Conservation (phyloP, 805 yeast species). For the Metschnikowia peoriensis region DNA sequence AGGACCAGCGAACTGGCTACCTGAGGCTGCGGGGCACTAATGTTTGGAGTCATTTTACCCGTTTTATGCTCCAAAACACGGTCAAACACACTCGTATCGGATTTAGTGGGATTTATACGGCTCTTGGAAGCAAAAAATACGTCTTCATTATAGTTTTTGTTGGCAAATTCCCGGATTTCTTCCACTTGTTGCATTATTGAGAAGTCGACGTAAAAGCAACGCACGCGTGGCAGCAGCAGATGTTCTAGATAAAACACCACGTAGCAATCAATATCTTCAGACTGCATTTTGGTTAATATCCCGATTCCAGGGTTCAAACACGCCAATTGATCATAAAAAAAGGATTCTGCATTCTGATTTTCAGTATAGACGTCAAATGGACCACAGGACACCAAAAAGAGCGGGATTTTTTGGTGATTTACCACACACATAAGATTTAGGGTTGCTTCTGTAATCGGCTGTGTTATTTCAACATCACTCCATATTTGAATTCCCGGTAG, state of each 20-base stretch:
- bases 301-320: slow-evolving; percentile 5
- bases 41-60: slow-evolving; percentile 16
- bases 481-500: slow-evolving; percentile 17
- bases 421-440: slow-evolving; percentile 9
- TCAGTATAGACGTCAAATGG: slow-evolving; percentile 18
- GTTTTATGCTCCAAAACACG: slow-evolving; percentile 30
- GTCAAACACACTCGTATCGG: slow-evolving; percentile 32
- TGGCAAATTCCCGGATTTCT: slow-evolving; percentile 3
- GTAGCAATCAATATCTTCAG: slow-evolving; percentile 11
- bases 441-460: neutral
- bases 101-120: slow-evolving; percentile 3
- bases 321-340: slow-evolving; percentile 10
- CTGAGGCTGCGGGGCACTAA: slow-evolving; percentile 7
- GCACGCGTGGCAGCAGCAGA: slow-evolving; percentile 9
- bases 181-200: slow-evolving; percentile 9
- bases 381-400: slow-evolving; percentile 16
- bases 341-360: slow-evolving; percentile 12
- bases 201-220: slow-evolving; percentile 23
- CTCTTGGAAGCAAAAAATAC: slow-evolving; percentile 7
- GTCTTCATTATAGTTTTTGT: slow-evolving; percentile 1
- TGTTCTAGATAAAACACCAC: slow-evolving; percentile 26
- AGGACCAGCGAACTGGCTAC: slow-evolving; percentile 16
- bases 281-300: slow-evolving; percentile 9
- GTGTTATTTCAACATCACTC: slow-evolving; percentile 5
- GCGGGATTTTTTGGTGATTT: slow-evolving; percentile 14